Percentiles rank a stretch among this genome's conserved stretches.
Conservation (phyloP, 441 rosid species). For the Dalechampia spathulata region DNA sequence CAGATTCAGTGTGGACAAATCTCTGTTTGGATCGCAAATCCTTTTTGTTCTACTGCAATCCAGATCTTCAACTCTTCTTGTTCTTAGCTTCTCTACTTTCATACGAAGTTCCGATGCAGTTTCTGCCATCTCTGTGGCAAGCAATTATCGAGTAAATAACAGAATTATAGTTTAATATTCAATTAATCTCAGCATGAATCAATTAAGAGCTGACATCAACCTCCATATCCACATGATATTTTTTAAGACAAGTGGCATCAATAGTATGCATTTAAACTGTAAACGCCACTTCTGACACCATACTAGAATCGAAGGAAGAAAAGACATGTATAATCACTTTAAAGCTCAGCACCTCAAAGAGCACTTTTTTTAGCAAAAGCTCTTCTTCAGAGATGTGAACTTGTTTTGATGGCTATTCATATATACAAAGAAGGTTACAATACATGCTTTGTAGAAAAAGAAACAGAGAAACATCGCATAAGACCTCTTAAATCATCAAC, state of each 20-base stretch:
- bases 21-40: constrained; percentile 25
- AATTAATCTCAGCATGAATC: background rate
- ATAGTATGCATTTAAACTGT: background rate
- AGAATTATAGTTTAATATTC: background rate
- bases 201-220: background rate
- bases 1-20: constrained; percentile 15
- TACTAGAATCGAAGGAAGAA: background rate
- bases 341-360: too few relatives aligned
- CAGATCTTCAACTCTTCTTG: constrained; percentile 24
- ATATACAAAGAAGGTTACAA: background rate
- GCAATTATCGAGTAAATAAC: constrained; percentile 5
- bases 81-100: constrained; percentile 36
- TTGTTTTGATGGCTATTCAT: background rate
- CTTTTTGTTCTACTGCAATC: constrained; percentile 26
- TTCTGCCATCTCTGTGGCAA: constrained; percentile 48
- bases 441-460: too few relatives aligned
- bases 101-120: constrained; percentile 49
- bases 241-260: too few relatives aligned
- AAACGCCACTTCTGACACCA: background rate
- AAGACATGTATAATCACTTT: background rate
- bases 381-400: background rate
- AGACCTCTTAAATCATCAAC: too few relatives aligned
- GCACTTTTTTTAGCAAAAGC: background rate
- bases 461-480: too few relatives aligned
- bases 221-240: too few relatives aligned